phyloP scores from a whole-genome alignment of 1,139 yeast species.

The Suhomyces bribrorum region DNA sequence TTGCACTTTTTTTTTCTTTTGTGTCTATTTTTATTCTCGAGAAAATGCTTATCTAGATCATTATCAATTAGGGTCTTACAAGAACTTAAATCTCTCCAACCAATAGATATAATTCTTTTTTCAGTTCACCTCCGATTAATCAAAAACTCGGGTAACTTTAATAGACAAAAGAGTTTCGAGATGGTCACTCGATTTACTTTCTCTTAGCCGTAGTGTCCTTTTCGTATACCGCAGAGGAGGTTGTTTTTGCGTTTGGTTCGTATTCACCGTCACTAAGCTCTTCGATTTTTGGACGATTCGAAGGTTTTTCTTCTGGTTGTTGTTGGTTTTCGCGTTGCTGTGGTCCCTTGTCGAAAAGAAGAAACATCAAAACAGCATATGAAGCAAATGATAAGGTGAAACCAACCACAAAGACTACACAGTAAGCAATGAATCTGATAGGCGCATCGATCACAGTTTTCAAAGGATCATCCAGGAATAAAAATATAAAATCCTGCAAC shows the following conservation, averaged over 20 bases:
- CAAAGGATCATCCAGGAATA: conserved; percentile 45
- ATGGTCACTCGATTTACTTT: too few species aligned
- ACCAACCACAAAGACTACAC: conserved; percentile 38
- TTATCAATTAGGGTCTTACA: too few species aligned
- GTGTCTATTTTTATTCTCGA: too few species aligned
- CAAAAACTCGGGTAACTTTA: too few species aligned
- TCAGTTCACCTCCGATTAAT: too few species aligned
- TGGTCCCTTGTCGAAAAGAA: conserved; percentile 11
- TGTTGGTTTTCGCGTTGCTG: conserved; percentile 2
- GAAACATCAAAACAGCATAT: conserved; percentile 36
- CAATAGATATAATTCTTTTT: too few species aligned
- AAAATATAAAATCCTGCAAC: conserved; percentile 35
- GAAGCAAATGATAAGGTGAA: conserved; percentile 45
- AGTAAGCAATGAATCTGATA: conserved; percentile 48
- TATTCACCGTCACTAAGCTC: conserved; percentile 10
- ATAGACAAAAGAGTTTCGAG: too few species aligned
- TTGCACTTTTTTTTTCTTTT: too few species aligned
- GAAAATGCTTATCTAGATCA: too few species aligned
- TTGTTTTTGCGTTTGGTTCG: background rate
- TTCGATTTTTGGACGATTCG: conserved; percentile 5
- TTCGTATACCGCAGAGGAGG: conserved; percentile 2
- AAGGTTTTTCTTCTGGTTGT: background rate
- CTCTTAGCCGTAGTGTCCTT: conserved; percentile 1
- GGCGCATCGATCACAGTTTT: conserved; percentile 46
- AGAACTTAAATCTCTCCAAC: too few species aligned